A percentile compares a stretch with the other conserved stretches of the same genome.
phyloP scores from a whole-genome alignment of 2,329 filamentous ascomycete genomes.

The Fusarium burgessii region DNA sequence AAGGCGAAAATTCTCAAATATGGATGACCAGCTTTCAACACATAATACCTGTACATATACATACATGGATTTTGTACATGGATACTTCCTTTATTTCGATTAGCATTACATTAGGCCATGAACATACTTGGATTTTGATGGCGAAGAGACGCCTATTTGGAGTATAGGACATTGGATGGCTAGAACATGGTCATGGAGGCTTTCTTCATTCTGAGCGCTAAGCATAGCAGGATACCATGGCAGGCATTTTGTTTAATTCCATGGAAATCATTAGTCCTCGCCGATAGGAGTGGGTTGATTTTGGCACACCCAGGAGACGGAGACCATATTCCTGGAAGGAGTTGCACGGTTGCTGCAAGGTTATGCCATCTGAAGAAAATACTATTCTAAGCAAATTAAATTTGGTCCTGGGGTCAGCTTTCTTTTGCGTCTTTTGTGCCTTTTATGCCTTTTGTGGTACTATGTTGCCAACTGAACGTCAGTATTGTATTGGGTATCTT shows the following conservation, averaged over 20 bases:
- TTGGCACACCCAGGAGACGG: slow-evolving; percentile 16
- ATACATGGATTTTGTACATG: slow-evolving; percentile 24
- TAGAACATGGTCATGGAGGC: slow-evolving; percentile 32
- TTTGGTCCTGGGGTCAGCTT: neutral
- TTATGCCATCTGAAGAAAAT: slow-evolving; percentile 22
- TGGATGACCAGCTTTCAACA: neutral
- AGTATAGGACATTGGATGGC: slow-evolving; percentile 31
- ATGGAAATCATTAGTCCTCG: slow-evolving; percentile 15
- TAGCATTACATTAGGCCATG: slow-evolving; percentile 19
- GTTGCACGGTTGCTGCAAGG: slow-evolving; percentile 31
- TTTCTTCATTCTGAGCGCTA: slow-evolving; percentile 33
- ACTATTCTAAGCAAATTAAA: slow-evolving; percentile 8
- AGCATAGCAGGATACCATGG: slow-evolving; percentile 38
- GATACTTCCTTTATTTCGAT: slow-evolving; percentile 11
- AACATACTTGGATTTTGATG: slow-evolving; percentile 25
- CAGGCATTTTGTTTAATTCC: slow-evolving; percentile 34
- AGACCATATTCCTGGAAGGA: slow-evolving; percentile 18
- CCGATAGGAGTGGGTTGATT: slow-evolving; percentile 14
- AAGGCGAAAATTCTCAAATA: neutral
- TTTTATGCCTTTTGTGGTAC: neutral
- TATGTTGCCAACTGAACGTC: neutral
- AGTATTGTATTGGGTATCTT: slow-evolving; percentile 24
- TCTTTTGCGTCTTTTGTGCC: neutral
- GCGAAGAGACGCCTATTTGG: slow-evolving; percentile 26
- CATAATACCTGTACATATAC: slow-evolving; percentile 23